phyloP scores from a whole-genome alignment of 176 grass and related monocot species.

The Tillandsia fasciculata region DNA sequence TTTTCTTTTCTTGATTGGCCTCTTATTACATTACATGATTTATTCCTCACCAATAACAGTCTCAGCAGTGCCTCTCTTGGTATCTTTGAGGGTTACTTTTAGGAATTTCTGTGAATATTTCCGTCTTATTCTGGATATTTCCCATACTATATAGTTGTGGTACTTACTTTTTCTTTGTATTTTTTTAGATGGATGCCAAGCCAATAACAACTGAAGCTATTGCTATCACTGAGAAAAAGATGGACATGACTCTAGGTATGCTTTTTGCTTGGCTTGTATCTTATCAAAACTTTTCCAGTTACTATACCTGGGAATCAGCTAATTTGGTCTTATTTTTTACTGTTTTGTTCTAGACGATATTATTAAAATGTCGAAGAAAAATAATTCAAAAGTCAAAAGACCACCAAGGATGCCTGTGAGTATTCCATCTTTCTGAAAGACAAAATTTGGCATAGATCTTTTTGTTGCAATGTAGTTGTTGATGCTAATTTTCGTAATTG shows the following conservation, averaged over 20 bases:
- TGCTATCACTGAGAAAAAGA: conserved; percentile 97
- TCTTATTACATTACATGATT: too few relatives aligned
- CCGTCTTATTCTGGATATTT: background rate
- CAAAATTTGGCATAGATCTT: background rate
- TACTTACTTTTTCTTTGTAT: background rate
- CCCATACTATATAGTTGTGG: background rate
- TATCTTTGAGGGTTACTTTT: background rate
- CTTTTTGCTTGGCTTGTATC: background rate
- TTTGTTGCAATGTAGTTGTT: background rate
- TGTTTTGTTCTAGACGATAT: conserved; percentile 55
- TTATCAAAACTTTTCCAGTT: background rate
- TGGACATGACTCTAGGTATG: conserved; percentile 98
- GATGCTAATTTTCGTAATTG: background rate
- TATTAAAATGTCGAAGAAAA: conserved; percentile 99
- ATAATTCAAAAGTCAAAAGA: conserved; percentile 44
- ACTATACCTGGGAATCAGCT: too few relatives aligned
- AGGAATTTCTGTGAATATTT: background rate
- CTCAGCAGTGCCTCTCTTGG: background rate
- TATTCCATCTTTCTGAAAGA: conserved; percentile 14
- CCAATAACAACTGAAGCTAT: conserved; percentile 55
- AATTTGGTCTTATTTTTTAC: background rate
- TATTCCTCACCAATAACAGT: background rate
- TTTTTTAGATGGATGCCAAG: conserved; percentile 53
- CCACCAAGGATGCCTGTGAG: conserved; percentile 55
- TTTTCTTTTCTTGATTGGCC: too few relatives aligned